These are phyloP conservation scores for Gossypium stocksii DNA, from an alignment of 345 rosid genomes.

Conservation along the genomic window DNA sequence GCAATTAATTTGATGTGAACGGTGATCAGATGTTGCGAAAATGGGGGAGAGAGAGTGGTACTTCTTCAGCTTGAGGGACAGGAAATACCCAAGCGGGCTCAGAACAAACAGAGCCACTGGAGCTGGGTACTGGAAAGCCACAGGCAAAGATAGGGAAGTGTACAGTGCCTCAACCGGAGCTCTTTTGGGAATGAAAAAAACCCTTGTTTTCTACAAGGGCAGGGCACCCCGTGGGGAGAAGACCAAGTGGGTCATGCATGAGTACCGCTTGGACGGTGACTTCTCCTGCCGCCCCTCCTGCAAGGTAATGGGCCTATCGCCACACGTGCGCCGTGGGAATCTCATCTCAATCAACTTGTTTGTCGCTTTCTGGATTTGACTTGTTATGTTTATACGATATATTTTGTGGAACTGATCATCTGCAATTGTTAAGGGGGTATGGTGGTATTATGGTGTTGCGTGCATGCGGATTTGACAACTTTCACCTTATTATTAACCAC, in stretches of 20 bases:
- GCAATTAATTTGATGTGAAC: background rate
- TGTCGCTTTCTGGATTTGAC: conserved; percentile 15
- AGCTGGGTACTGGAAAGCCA: conserved; percentile 49
- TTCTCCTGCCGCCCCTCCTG: conserved; percentile 12
- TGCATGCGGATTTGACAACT: conserved; percentile 9
- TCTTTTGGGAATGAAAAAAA: conserved; percentile 41
- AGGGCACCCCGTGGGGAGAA: conserved; percentile 46
- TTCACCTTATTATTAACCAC: background rate
- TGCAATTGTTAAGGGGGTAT: background rate
- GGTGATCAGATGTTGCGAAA: conserved; percentile 11
- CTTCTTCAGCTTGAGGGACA: conserved; percentile 45
- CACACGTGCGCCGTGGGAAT: conserved; percentile 15
- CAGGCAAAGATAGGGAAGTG: conserved; percentile 44
- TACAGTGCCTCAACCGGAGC: conserved; percentile 30
- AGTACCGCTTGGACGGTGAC: conserved; percentile 34
- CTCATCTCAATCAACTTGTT: conserved; percentile 3
- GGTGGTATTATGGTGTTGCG: background rate
- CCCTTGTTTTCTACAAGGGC: conserved; percentile 44
- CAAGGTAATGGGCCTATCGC: conserved; percentile 7
- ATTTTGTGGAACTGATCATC: too few species aligned
- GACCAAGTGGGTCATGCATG: conserved; percentile 54
- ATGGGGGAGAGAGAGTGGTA: conserved; percentile 53
- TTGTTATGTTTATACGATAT: background rate
- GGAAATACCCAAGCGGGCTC: conserved; percentile 27
- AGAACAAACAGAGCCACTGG: conserved; percentile 46